These are phyloP conservation scores for Eucalyptus pumila DNA, from an alignment of 345 rosid species.

Conservation along the genomic window DNA sequence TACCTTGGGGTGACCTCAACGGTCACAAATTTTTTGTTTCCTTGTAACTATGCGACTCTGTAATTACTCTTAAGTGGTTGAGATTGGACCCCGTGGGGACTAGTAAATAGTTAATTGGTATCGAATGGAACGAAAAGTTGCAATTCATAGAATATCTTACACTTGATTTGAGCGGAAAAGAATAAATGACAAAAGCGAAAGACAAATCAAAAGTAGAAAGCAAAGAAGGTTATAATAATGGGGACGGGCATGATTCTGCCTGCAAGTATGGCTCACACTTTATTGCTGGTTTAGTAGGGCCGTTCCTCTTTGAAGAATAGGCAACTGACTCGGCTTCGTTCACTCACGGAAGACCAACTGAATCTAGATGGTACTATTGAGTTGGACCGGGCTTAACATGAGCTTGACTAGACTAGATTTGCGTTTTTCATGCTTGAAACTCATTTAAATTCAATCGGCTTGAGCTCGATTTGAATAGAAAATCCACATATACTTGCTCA, in stretches of 20 bases:
- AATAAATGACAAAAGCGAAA: neutral
- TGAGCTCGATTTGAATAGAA: neutral
- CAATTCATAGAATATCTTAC: neutral
- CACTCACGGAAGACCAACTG: no score
- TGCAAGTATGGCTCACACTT: neutral
- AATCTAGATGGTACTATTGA: neutral
- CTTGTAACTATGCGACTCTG: neutral
- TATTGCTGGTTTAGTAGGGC: neutral
- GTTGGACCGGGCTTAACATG: neutral
- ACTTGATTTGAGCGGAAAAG: neutral
- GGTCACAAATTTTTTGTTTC: neutral
- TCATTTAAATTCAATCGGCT: neutral
- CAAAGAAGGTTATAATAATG: neutral
- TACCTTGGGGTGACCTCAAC: neutral
- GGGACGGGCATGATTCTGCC: neutral
- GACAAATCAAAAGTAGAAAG: neutral
- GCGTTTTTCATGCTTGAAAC: neutral
- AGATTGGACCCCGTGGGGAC: neutral
- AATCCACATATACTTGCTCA: neutral
- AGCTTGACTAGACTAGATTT: neutral
- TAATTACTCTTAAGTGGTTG: neutral
- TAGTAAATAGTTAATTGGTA: neutral
- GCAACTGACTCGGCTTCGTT: no score
- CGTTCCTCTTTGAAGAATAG: no score
- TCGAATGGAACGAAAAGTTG: neutral